Evolutionary conservation across 2,329 filamentous ascomycete species (phyloP).

Genomic region (Cryphonectria parasitica): DNA sequence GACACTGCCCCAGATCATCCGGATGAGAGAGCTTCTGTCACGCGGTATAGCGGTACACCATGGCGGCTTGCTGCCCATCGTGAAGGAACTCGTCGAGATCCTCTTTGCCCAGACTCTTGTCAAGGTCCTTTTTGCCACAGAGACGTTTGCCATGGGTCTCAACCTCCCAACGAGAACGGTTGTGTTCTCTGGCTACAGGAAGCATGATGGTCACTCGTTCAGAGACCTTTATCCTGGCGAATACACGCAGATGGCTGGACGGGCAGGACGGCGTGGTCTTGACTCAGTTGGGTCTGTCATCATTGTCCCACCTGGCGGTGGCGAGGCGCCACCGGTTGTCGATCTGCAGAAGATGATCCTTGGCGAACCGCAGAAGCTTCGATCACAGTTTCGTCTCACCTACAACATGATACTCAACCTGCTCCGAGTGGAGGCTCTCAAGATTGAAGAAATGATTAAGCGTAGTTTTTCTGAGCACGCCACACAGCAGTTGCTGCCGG

Average conservation of each 20-base stretch:
- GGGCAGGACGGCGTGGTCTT: conserved; percentile 89
- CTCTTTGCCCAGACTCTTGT: conserved; percentile 93
- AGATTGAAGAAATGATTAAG: conserved; percentile 99
- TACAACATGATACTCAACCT: conserved; percentile 99
- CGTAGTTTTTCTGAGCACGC: conserved; percentile 98
- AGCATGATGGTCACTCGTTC: conserved; percentile 92
- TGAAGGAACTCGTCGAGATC: conserved; percentile 97
- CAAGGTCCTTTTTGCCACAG: conserved; percentile 95
- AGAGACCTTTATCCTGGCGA: conserved; percentile 90
- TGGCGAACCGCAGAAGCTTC: conserved; percentile 90
- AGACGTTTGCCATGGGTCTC: conserved; percentile 98
- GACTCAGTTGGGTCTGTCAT: conserved; percentile 94
- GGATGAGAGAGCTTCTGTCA: conserved; percentile 81
- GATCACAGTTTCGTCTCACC: conserved; percentile 93
- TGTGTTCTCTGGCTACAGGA: conserved; percentile 95
- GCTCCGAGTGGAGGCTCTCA: conserved; percentile 90
- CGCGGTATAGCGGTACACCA: conserved; percentile 96
- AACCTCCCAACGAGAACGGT: conserved; percentile 96
- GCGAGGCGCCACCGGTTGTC: conserved; percentile 84
- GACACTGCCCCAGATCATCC: conserved; percentile 86
- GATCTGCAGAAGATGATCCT: conserved; percentile 93
- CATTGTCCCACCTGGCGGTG: conserved; percentile 80
- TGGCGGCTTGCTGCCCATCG: conserved; percentile 89
- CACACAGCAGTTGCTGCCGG: conserved; percentile 88
- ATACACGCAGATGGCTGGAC: conserved; percentile 98